Evolutionary conservation across 352 stramenopile species (phyloP).

Genomic region (Phytophthora sp.): DNA sequence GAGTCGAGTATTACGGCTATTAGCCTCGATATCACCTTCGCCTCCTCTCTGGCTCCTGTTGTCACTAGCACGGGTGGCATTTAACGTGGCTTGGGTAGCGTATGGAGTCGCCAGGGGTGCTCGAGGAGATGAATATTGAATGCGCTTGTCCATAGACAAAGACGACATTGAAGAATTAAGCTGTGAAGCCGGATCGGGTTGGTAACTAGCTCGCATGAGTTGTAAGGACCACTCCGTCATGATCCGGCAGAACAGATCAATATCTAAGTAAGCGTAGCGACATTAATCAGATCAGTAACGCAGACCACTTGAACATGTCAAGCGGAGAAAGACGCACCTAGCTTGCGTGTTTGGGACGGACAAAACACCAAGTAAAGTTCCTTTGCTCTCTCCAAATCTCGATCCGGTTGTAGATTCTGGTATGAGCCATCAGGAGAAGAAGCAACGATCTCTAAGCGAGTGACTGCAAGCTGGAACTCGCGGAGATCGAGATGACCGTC

Average conservation of each 20-base stretch:
- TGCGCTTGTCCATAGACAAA: slow-evolving; percentile 20
- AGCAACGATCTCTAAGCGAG: slow-evolving; percentile 66
- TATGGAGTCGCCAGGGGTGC: slow-evolving; percentile 56
- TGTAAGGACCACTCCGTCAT: slow-evolving; percentile 81
- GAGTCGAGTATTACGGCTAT: slow-evolving; percentile 7
- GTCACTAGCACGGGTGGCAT: slow-evolving; percentile 9
- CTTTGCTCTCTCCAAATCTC: slow-evolving; percentile 35
- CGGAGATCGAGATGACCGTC: slow-evolving; percentile 74
- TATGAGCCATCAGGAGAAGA: slow-evolving; percentile 2
- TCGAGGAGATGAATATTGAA: slow-evolving; percentile 27
- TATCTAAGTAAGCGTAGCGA: slow-evolving; percentile 41
- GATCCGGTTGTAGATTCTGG: slow-evolving; percentile 10
- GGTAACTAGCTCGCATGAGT: slow-evolving; percentile 55
- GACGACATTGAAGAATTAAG: slow-evolving; percentile 24
- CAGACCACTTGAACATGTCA: background rate
- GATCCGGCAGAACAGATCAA: slow-evolving; percentile 82
- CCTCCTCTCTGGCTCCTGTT: background rate
- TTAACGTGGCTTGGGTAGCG: slow-evolving; percentile 35
- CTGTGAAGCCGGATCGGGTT: slow-evolving; percentile 22
- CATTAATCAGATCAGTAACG: background rate
- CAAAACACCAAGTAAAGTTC: slow-evolving; percentile 80
- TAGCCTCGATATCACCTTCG: slow-evolving; percentile 2
- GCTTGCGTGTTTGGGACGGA: slow-evolving; percentile 64
- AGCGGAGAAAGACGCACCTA: slow-evolving; percentile 44
- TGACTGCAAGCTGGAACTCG: slow-evolving; percentile 79